These are phyloP conservation scores for Cyamopsis tetragonoloba DNA, from an alignment of 306 rosid species.

Conservation along the genomic window DNA sequence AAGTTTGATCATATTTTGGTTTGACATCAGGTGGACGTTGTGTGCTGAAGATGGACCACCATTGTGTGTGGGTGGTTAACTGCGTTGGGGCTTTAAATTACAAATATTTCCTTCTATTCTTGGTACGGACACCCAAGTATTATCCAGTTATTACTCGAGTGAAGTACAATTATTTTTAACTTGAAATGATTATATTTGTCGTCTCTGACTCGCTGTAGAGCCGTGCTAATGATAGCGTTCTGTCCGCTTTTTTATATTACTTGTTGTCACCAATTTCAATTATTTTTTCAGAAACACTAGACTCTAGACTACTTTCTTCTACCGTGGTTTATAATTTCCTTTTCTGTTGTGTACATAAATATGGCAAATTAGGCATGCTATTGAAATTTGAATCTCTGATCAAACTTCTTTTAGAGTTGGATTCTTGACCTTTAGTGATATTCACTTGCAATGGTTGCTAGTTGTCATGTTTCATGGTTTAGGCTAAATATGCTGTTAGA, in stretches of 20 bases:
- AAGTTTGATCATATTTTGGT: conserved; percentile 1
- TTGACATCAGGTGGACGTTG: conserved; percentile 87
- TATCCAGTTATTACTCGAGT: background rate
- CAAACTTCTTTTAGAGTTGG: background rate
- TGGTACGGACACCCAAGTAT: conserved; percentile 54
- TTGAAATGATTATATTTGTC: conserved; percentile 15
- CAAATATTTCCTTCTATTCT: conserved; percentile 88
- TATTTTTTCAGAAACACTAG: background rate
- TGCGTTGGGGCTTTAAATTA: conserved; percentile 96
- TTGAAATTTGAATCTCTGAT: conserved; percentile 2
- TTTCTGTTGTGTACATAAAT: background rate
- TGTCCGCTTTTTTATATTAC: background rate
- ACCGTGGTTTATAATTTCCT: background rate
- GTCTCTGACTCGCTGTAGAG: background rate
- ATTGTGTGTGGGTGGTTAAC: conserved; percentile 98
- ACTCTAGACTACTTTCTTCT: too few species aligned
- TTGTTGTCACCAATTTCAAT: background rate
- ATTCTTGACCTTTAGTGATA: conserved; percentile 5
- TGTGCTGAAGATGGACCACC: conserved; percentile 99
- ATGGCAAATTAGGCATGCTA: background rate
- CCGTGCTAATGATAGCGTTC: background rate
- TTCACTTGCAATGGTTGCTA: background rate
- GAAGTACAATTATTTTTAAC: background rate
- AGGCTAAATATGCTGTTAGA: background rate
- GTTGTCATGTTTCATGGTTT: background rate